Conservation (phyloP, 2,329 filamentous ascomycete species). For the Trichoderma sp. region DNA sequence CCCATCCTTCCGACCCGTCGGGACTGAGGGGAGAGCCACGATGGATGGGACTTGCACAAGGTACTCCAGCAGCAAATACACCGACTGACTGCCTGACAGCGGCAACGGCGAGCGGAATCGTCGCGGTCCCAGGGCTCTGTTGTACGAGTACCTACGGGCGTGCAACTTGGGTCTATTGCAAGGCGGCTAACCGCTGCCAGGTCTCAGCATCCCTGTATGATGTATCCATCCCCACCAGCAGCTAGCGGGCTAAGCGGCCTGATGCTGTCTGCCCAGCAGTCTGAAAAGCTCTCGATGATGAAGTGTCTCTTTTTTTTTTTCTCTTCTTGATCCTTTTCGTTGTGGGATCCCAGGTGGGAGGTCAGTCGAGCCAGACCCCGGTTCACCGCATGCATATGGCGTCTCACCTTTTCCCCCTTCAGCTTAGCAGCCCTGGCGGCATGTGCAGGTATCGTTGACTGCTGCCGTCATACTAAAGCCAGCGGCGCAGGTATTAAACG, state of each 20-base stretch:
- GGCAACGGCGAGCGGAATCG: conserved; percentile 1
- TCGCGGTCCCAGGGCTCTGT: conserved; percentile 4
- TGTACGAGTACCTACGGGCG: conserved; percentile 4
- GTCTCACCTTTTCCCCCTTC: conserved; percentile 15
- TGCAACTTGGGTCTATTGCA: conserved; percentile 4
- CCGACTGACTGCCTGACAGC: conserved; percentile 22
- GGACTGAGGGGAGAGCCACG: neutral
- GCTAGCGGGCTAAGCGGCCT: conserved; percentile 18
- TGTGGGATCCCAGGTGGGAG: neutral
- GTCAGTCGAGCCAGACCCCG: neutral
- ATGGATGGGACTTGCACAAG: neutral
- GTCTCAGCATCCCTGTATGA: conserved; percentile 23
- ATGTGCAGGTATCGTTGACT: neutral
- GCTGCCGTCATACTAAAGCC: neutral
- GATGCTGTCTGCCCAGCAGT: conserved; percentile 17
- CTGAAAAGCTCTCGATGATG: neutral
- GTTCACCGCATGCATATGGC: conserved; percentile 19
- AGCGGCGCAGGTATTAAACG: neutral
- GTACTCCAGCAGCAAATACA: conserved; percentile 2
- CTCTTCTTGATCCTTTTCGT: neutral
- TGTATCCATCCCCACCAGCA: conserved; percentile 10
- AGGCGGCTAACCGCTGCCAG: conserved; percentile 28
- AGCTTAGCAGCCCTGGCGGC: neutral
- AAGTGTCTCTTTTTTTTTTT: neutral
- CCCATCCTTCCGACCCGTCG: conserved; percentile 4